A percentile compares a stretch with the other conserved stretches of the same genome.
phyloP scores from a whole-genome alignment of 176 grass and related monocot genomes.

The Lolium multiflorum region DNA sequence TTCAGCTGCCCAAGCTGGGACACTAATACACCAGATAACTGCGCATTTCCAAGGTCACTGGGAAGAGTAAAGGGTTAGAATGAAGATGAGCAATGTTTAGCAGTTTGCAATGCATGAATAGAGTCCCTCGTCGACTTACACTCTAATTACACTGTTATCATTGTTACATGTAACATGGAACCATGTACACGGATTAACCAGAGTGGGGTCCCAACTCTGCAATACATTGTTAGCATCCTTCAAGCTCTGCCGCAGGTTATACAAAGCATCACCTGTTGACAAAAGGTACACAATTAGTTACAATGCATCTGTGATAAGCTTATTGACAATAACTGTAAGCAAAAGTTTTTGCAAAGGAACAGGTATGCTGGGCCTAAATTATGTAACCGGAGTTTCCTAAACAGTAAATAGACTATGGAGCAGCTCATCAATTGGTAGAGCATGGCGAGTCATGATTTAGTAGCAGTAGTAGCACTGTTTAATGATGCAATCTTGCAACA shows the following conservation, averaged over 20 bases:
- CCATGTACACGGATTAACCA: constrained; percentile 84
- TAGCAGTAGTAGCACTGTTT: too few species aligned
- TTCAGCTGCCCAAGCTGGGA: constrained; percentile 65
- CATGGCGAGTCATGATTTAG: background rate
- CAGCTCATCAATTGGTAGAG: constrained; percentile 15
- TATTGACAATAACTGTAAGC: background rate
- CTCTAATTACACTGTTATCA: constrained; percentile 74
- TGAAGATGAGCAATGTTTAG: background rate
- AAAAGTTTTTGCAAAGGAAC: background rate
- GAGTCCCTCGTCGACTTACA: constrained; percentile 53
- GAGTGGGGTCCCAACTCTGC: constrained; percentile 79
- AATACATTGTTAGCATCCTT: constrained; percentile 64
- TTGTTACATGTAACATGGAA: constrained; percentile 82
- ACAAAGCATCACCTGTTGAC: constrained; percentile 73
- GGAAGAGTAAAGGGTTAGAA: constrained; percentile 12
- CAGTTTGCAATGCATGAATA: background rate
- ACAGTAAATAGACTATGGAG: background rate
- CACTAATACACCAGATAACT: constrained; percentile 70
- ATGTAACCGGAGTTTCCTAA: background rate
- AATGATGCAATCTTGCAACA: constrained; percentile 20
- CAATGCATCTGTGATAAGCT: background rate
- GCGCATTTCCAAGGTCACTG: constrained; percentile 85
- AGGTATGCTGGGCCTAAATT: constrained; percentile 7
- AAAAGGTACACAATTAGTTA: background rate
- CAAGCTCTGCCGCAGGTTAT: constrained; percentile 61